A percentile compares a stretch with the other conserved stretches of the same genome.
phyloP scores from a whole-genome alignment of 208 protist species.

The Borovskyia barvae region DNA sequence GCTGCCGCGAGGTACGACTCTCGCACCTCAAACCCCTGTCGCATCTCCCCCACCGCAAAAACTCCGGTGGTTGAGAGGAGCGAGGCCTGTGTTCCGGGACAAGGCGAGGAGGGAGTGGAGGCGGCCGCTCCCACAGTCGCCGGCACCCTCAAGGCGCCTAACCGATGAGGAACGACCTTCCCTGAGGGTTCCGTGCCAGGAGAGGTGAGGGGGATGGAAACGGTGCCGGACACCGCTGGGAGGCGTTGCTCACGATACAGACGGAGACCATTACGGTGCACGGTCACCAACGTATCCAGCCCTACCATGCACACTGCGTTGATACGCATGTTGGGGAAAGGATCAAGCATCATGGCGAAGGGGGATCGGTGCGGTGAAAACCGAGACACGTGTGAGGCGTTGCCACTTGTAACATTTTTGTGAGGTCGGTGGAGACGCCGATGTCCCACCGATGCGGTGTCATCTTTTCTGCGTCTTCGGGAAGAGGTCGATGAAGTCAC shows the following conservation, averaged over 20 bases:
- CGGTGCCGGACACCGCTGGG: too few relatives aligned
- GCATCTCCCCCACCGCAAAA: conserved; percentile 37
- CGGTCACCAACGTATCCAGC: conserved; percentile 30
- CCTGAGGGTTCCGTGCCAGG: too few relatives aligned
- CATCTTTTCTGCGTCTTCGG: neutral
- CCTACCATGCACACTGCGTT: conserved; percentile 28
- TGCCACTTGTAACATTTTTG: conserved; percentile 1
- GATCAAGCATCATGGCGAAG: conserved; percentile 38
- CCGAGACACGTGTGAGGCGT: conserved; percentile 16
- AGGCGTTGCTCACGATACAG: conserved; percentile 29
- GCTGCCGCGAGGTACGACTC: conserved; percentile 55
- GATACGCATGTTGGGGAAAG: conserved; percentile 38
- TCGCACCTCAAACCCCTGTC: conserved; percentile 32
- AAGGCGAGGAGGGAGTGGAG: too few relatives aligned
- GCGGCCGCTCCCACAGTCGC: neutral
- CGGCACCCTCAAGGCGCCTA: too few relatives aligned
- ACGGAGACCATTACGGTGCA: conserved; percentile 46
- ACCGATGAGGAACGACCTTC: too few relatives aligned
- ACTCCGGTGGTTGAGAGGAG: conserved; percentile 40
- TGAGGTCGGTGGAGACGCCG: neutral
- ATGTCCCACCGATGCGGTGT: neutral
- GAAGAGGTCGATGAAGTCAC: neutral
- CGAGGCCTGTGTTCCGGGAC: too few relatives aligned
- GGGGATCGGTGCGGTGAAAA: conserved; percentile 7
- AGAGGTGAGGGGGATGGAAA: too few relatives aligned